Conservation (phyloP, 2,329 filamentous ascomycete species). For the Aureobasidium musti region DNA sequence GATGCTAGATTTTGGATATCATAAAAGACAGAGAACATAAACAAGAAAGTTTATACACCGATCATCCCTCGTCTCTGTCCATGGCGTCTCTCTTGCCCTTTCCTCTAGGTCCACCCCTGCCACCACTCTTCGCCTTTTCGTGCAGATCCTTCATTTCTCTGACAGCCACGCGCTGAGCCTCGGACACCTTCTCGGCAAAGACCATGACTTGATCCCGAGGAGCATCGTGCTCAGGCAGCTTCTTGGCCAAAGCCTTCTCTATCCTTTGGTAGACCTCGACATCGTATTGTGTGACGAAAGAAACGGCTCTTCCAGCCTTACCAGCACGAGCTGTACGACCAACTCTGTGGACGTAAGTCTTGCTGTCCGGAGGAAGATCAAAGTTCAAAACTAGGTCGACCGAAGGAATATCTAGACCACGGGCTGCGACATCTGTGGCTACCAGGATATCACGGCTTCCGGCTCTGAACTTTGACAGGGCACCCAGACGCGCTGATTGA, state of each 20-base stretch:
- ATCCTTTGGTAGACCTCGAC: slow-evolving; percentile 78
- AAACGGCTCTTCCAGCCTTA: slow-evolving; percentile 78
- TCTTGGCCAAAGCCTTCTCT: slow-evolving; percentile 77
- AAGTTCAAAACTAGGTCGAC: slow-evolving; percentile 87
- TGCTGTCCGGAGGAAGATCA: slow-evolving; percentile 79
- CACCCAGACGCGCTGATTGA: slow-evolving; percentile 81
- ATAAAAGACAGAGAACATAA: neutral
- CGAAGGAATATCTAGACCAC: slow-evolving; percentile 89
- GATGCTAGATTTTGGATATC: slow-evolving; percentile 7
- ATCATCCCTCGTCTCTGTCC: slow-evolving; percentile 69
- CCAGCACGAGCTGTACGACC: slow-evolving; percentile 86
- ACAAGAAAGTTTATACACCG: neutral
- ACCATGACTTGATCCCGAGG: slow-evolving; percentile 85
- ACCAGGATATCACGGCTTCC: slow-evolving; percentile 83
- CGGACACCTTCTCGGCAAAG: slow-evolving; percentile 73
- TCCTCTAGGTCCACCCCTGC: slow-evolving; percentile 53
- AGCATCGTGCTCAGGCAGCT: slow-evolving; percentile 67
- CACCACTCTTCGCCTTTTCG: slow-evolving; percentile 62
- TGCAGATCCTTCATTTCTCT: slow-evolving; percentile 78
- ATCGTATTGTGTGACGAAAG: slow-evolving; percentile 68
- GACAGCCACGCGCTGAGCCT: slow-evolving; percentile 78
- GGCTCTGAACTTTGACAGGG: slow-evolving; percentile 85
- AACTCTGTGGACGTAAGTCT: slow-evolving; percentile 89
- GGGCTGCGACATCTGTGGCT: slow-evolving; percentile 89
- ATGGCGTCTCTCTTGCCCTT: slow-evolving; percentile 62